Conservation (phyloP, 805 yeast species). For the Zygosaccharomyces gambellarensis region DNA sequence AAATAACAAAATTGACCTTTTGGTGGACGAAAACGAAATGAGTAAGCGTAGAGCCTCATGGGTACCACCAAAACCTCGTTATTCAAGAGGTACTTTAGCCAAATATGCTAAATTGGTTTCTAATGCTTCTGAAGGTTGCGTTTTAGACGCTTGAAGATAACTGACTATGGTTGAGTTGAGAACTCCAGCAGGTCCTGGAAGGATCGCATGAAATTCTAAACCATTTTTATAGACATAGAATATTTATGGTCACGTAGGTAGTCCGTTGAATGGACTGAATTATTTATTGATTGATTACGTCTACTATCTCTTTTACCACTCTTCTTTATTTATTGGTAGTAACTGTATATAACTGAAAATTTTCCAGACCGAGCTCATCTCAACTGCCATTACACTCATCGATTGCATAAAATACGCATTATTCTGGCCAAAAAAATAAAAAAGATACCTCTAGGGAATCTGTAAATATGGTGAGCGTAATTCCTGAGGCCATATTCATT, state of each 20-base stretch:
- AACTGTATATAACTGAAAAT: background rate
- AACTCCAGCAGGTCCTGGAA: slow-evolving; percentile 1
- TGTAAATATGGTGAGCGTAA: slow-evolving; percentile 8
- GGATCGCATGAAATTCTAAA: background rate
- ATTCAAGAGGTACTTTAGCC: slow-evolving; percentile 83
- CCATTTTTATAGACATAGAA: slow-evolving; percentile 10
- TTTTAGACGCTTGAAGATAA: slow-evolving; percentile 36
- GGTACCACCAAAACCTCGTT: slow-evolving; percentile 81
- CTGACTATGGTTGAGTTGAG: background rate
- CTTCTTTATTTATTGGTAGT: background rate
- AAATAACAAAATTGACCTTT: slow-evolving; percentile 77
- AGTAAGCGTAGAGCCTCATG: slow-evolving; percentile 70
- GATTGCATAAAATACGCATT: background rate
- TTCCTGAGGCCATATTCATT: slow-evolving; percentile 53
- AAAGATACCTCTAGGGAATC: background rate
- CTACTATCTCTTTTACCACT: background rate
- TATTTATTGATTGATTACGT: background rate
- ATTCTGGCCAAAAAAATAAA: too few relatives aligned
- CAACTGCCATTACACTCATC: background rate
- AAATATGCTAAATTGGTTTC: slow-evolving; percentile 82
- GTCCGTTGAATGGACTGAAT: slow-evolving; percentile 26
- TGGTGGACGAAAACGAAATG: slow-evolving; percentile 65
- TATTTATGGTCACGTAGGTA: slow-evolving; percentile 8
- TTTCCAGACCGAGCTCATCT: slow-evolving; percentile 6
- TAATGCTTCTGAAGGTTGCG: slow-evolving; percentile 92